phyloP scores from a whole-genome alignment of 495 filamentous ascomycete genomes.

The Niebla homalea region DNA sequence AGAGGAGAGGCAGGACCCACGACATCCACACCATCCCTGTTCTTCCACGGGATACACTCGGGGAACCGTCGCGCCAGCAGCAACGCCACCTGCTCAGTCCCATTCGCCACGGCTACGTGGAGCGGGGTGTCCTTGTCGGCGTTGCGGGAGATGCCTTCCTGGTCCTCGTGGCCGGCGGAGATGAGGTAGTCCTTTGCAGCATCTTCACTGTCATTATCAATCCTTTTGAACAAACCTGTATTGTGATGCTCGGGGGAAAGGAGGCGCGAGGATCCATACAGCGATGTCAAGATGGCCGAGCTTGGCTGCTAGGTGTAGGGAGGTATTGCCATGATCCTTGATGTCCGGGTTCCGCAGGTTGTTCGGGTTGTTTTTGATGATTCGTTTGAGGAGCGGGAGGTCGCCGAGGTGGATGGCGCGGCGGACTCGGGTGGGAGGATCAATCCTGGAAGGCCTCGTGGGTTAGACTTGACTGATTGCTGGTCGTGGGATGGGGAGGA shows the following conservation, averaged over 20 bases:
- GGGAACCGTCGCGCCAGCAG: constrained; percentile 31
- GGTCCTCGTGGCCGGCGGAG: constrained; percentile 18
- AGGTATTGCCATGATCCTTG: constrained; percentile 49
- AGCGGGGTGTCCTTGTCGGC: constrained; percentile 58
- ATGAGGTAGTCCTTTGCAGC: constrained; percentile 14
- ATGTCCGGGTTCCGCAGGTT: constrained; percentile 62
- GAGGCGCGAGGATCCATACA: constrained; percentile 17
- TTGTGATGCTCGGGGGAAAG: background rate
- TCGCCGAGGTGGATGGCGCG: constrained; percentile 62
- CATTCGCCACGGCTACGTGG: constrained; percentile 40
- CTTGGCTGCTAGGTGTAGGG: constrained; percentile 59
- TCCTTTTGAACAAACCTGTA: background rate
- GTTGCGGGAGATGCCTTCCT: constrained; percentile 48
- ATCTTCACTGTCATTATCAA: background rate
- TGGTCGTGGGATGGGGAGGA: background rate
- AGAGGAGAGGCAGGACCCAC: constrained; percentile 14
- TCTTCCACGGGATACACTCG: constrained; percentile 34
- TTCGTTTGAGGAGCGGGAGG: constrained; percentile 55
- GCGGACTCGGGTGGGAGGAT: constrained; percentile 49
- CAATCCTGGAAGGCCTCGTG: constrained; percentile 37
- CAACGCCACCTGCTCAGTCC: constrained; percentile 41
- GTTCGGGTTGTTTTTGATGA: constrained; percentile 52
- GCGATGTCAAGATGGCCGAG: constrained; percentile 54
- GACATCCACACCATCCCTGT: constrained; percentile 43
- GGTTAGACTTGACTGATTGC: background rate